phyloP scores from a whole-genome alignment of 73 alveolate species.

The Effrenium voratum region DNA sequence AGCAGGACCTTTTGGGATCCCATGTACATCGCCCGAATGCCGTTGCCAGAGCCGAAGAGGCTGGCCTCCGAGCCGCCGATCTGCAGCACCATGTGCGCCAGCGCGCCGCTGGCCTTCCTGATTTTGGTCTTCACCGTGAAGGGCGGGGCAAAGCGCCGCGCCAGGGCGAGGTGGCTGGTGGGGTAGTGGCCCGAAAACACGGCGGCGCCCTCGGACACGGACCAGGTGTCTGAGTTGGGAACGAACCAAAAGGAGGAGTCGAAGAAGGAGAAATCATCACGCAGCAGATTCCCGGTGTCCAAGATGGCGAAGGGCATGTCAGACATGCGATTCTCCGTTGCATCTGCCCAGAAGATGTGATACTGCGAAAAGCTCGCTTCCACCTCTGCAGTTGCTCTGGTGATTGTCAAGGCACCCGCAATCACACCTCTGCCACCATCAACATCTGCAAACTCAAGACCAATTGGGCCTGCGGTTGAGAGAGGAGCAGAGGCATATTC shows the following conservation, averaged over 20 bases:
- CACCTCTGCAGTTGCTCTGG: conserved; percentile 55
- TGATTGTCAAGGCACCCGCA: conserved; percentile 62
- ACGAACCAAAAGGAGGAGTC: conserved; percentile 71
- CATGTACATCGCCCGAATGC: conserved; percentile 50
- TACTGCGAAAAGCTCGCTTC: conserved; percentile 72
- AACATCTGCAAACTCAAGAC: conserved; percentile 31
- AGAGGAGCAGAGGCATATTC: not conserved
- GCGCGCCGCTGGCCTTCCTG: conserved; percentile 42
- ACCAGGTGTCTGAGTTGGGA: conserved; percentile 18
- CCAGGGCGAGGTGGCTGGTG: conserved; percentile 55
- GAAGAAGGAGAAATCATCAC: conserved; percentile 60
- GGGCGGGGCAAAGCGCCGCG: conserved; percentile 87
- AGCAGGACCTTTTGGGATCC: conserved; percentile 78
- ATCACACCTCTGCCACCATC: conserved; percentile 55
- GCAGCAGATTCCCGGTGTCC: conserved; percentile 87
- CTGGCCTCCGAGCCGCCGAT: conserved; percentile 49
- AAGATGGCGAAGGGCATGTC: conserved; percentile 52
- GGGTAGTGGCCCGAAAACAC: conserved; percentile 29
- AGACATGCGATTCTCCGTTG: not conserved
- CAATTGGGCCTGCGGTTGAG: not conserved
- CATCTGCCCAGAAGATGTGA: conserved; percentile 74
- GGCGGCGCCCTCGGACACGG: conserved; percentile 68
- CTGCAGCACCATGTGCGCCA: conserved; percentile 85
- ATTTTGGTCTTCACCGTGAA: conserved; percentile 63
- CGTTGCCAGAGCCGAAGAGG: conserved; percentile 64